These are phyloP conservation scores for Canariomyces notabilis DNA, from an alignment of 2,329 filamentous ascomycete genomes.

Conservation along the genomic window DNA sequence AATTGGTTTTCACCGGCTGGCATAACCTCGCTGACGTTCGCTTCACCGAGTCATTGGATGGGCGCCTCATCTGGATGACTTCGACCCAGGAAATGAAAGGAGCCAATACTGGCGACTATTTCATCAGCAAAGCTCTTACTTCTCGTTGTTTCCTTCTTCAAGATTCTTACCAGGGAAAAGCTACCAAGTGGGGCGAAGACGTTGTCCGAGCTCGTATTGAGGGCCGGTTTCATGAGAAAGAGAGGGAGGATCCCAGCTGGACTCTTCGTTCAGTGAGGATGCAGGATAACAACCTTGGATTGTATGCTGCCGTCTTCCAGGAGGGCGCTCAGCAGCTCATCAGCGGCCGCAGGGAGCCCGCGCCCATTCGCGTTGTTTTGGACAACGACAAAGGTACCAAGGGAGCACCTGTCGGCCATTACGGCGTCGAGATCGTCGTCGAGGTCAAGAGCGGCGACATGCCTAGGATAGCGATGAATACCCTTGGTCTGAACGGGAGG, in stretches of 20 bases:
- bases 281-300: slow-evolving; percentile 53
- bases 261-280: slow-evolving; percentile 66
- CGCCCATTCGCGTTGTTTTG: slow-evolving; percentile 66
- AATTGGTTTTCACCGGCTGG: slow-evolving; percentile 72
- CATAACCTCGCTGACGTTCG: slow-evolving; percentile 64
- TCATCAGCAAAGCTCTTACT: slow-evolving; percentile 48
- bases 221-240: slow-evolving; percentile 74
- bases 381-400: slow-evolving; percentile 64
- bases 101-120: slow-evolving; percentile 43
- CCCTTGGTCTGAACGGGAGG: slow-evolving; percentile 62
- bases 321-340: slow-evolving; percentile 58
- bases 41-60: slow-evolving; percentile 65
- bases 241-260: slow-evolving; percentile 78
- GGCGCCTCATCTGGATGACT: slow-evolving; percentile 62
- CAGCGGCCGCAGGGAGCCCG: slow-evolving; percentile 62
- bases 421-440: slow-evolving; percentile 66
- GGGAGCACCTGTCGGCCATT: slow-evolving; percentile 60
- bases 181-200: slow-evolving; percentile 74
- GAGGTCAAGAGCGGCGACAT: slow-evolving; percentile 54
- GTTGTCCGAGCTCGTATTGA: slow-evolving; percentile 82
- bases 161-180: slow-evolving; percentile 73
- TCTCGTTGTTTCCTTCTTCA: slow-evolving; percentile 67
- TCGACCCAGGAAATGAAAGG: slow-evolving; percentile 58
- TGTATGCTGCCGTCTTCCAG: slow-evolving; percentile 67
- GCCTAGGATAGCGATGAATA: slow-evolving; percentile 46